These are phyloP conservation scores for Tetraselmis chui DNA, from an alignment of 139 green algal genomes.

Conservation along the genomic window DNA sequence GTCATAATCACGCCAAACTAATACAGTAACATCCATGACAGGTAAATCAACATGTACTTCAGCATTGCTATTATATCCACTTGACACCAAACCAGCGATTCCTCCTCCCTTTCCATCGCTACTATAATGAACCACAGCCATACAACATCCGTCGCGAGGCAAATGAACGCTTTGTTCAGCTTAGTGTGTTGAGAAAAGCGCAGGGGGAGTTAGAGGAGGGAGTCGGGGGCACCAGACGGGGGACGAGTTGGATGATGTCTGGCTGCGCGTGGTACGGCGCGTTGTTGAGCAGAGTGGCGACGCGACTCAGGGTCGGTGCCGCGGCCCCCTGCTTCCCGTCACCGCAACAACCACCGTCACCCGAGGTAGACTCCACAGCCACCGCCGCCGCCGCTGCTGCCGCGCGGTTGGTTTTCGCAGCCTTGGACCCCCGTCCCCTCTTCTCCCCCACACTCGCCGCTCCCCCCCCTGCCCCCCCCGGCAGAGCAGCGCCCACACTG, in stretches of 20 bases:
- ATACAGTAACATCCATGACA: too few species aligned
- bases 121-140: too few species aligned
- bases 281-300: constrained; percentile 22
- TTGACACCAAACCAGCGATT: too few species aligned
- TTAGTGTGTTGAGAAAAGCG: too few species aligned
- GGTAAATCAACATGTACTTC: too few species aligned
- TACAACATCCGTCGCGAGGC: too few species aligned
- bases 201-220: too few species aligned
- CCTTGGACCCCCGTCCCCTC: constrained; percentile 10
- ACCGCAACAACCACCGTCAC: background rate
- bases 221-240: constrained; percentile 9
- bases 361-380: background rate
- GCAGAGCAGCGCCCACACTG: constrained; percentile 5
- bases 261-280: constrained; percentile 34
- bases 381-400: constrained; percentile 15
- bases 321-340: background rate
- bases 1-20: too few species aligned
- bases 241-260: constrained; percentile 42
- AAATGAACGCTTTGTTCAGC: too few species aligned
- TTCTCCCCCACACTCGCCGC: background rate
- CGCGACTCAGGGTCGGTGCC: constrained; percentile 10
- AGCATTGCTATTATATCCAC: too few species aligned
- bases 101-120: too few species aligned
- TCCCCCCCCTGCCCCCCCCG: constrained; percentile 3
- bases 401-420: constrained; percentile 16